Conservation (phyloP, 176 grass and related monocot genomes). For the Phoenix dactylifera region DNA sequence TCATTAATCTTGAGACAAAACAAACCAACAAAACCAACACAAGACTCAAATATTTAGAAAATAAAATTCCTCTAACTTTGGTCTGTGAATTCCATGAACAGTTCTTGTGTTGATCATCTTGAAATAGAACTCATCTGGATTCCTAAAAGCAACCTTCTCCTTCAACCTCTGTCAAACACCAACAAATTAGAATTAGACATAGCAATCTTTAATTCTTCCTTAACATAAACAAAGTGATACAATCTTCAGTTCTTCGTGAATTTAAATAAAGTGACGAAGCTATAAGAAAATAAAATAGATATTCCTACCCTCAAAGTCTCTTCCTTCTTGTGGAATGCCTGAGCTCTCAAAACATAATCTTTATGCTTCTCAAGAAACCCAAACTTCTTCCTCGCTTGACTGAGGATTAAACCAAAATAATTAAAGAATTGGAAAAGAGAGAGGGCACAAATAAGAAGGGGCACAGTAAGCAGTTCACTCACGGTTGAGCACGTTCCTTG, state of each 20-base stretch:
- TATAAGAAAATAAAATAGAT: constrained; percentile 5
- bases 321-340: constrained; percentile 58
- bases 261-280: not conserved
- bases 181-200: too few species aligned
- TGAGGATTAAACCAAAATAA: constrained; percentile 25
- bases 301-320: constrained; percentile 43
- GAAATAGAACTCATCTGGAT: constrained; percentile 95
- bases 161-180: constrained; percentile 42
- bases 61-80: constrained; percentile 29
- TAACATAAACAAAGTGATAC: too few species aligned
- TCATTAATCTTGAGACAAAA: constrained; percentile 14
- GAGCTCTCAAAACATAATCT: constrained; percentile 62
- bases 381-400: constrained; percentile 66
- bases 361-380: constrained; percentile 86
- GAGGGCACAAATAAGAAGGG: not conserved
- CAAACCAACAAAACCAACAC: not conserved
- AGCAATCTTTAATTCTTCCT: too few species aligned
- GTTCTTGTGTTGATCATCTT: constrained; percentile 80
- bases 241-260: too few species aligned
- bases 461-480: constrained; percentile 16
- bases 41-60: not conserved
- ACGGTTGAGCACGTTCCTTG: constrained; percentile 94
- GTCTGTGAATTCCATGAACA: constrained; percentile 57
- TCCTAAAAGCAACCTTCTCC: constrained; percentile 69
- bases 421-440: not conserved